Conservation (phyloP, 208 protist species). For the Crithidia mellificae region DNA sequence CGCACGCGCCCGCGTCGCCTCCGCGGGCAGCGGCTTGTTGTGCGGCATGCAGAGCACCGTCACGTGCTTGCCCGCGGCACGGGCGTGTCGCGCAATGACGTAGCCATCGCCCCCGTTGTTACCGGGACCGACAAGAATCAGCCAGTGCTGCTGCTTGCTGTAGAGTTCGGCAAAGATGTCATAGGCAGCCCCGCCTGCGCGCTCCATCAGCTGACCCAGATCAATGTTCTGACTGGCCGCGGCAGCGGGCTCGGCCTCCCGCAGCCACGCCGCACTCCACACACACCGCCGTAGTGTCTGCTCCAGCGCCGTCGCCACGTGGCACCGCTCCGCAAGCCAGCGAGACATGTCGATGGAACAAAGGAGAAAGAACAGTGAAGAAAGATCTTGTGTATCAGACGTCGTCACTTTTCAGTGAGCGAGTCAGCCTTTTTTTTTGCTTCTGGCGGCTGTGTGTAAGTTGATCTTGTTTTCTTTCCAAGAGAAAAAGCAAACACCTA, state of each 20-base stretch:
- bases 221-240: conserved; percentile 53
- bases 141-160: conserved; percentile 47
- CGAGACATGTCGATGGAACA: too few species aligned
- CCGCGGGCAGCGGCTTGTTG: conserved; percentile 51
- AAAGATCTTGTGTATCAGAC: too few species aligned
- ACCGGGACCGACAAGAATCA: conserved; percentile 77
- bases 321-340: conserved; percentile 30
- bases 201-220: conserved; percentile 72
- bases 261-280: conserved; percentile 77
- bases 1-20: conserved; percentile 52
- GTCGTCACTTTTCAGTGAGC: too few species aligned
- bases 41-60: conserved; percentile 65
- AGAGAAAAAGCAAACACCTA: too few species aligned
- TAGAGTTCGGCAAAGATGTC: conserved; percentile 44
- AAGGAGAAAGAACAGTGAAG: too few species aligned
- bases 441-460: too few species aligned
- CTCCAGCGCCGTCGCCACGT: conserved; percentile 25
- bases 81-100: conserved; percentile 69
- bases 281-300: conserved; percentile 32
- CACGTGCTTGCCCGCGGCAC: conserved; percentile 36
- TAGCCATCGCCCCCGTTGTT: conserved; percentile 90
- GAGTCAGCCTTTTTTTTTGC: too few species aligned
- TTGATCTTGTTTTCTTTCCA: too few species aligned
- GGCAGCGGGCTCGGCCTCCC: conserved; percentile 58
- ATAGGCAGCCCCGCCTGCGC: conserved; percentile 63